A percentile compares a stretch with the other conserved stretches of the same genome.
Conservation (phyloP, 768 basidiomycete species). For the Leccinum broughii region DNA sequence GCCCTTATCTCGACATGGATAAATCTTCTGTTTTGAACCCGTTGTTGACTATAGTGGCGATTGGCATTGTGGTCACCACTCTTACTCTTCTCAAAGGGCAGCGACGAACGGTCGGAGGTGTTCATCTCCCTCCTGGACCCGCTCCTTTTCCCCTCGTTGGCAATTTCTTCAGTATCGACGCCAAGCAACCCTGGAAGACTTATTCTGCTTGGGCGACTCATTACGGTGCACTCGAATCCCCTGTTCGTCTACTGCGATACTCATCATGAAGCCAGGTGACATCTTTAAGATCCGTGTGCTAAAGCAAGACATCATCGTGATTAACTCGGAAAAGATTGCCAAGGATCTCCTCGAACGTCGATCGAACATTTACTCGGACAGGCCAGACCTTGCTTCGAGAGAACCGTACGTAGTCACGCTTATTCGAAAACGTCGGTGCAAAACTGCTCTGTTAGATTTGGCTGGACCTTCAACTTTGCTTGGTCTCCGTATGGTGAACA, state of each 20-base stretch:
- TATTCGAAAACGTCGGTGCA: not conserved
- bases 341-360: constrained; percentile 30
- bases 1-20: constrained; percentile 1
- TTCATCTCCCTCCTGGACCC: constrained; percentile 20
- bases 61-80: not conserved
- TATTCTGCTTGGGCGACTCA: constrained; percentile 20
- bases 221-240: constrained; percentile 13
- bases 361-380: constrained; percentile 31
- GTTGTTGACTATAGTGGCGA: not conserved
- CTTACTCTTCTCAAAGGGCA: constrained; percentile 2
- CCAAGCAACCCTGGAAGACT: constrained; percentile 20
- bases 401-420: constrained; percentile 12
- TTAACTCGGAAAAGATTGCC: constrained; percentile 30
- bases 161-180: constrained; percentile 17
- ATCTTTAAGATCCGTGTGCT: constrained; percentile 22
- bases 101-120: constrained; percentile 1
- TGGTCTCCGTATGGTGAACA: constrained; percentile 22
- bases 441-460: constrained; percentile 12
- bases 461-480: constrained; percentile 21
- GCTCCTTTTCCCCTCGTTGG: constrained; percentile 19
- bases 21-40: not conserved
- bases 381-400: constrained; percentile 15
- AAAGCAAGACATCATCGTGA: constrained; percentile 23
- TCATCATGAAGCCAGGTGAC: constrained; percentile 10
- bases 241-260: not conserved